Conservation (phyloP, 1,284 basidiomycete genomes). For the Ceratobasidium sp. region DNA sequence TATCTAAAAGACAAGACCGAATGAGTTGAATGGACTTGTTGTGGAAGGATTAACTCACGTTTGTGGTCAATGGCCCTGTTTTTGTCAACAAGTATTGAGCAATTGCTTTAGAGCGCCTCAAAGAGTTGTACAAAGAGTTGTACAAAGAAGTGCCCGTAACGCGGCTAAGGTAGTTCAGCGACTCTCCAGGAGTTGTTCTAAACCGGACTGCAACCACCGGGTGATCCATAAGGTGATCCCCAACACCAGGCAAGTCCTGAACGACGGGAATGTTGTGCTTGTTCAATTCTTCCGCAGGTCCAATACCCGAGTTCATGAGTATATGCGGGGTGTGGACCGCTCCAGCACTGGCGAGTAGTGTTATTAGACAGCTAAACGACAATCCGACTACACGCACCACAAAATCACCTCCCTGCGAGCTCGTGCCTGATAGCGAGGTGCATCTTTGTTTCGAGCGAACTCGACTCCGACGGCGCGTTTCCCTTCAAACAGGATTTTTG, state of each 20-base stretch:
- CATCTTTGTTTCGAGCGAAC: slow-evolving; percentile 60
- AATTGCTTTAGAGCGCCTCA: slow-evolving; percentile 59
- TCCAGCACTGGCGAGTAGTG: slow-evolving; percentile 57
- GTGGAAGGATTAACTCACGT: slow-evolving; percentile 60
- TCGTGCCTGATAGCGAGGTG: slow-evolving; percentile 60
- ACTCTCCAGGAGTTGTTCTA: slow-evolving; percentile 65
- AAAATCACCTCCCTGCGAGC: slow-evolving; percentile 74
- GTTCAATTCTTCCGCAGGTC: slow-evolving; percentile 69
- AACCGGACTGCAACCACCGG: slow-evolving; percentile 65
- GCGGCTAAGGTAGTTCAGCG: slow-evolving; percentile 57
- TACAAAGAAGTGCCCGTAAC: background rate
- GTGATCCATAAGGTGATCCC: slow-evolving; percentile 71
- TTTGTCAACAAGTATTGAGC: slow-evolving; percentile 63
- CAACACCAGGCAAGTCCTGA: slow-evolving; percentile 70
- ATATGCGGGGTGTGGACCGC: slow-evolving; percentile 58
- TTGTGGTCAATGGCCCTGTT: slow-evolving; percentile 67
- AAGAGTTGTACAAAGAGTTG: slow-evolving; percentile 49
- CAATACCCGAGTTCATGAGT: slow-evolving; percentile 78
- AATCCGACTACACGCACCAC: slow-evolving; percentile 47
- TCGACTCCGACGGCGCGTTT: slow-evolving; percentile 72
- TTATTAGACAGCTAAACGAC: too few species aligned
- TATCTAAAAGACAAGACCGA: slow-evolving; percentile 50
- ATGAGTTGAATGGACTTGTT: slow-evolving; percentile 36
- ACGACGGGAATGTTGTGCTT: slow-evolving; percentile 66
- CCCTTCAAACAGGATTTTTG: slow-evolving; percentile 63